phyloP scores from a whole-genome alignment of 2,329 filamentous ascomycete genomes.

The Pestalotiopsis fici region DNA sequence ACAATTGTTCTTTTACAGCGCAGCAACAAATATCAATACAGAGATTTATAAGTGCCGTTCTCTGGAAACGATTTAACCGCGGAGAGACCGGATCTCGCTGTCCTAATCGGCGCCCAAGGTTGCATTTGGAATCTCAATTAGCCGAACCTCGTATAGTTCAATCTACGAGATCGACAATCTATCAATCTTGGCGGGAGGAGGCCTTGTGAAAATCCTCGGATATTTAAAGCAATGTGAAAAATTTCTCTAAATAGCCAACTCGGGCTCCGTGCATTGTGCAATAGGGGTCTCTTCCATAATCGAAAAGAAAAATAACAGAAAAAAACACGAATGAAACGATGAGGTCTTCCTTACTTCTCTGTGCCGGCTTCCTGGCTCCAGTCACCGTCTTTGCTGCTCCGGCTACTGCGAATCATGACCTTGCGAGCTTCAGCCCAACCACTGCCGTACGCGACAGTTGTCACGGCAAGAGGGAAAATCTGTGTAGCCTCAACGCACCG shows the following conservation, averaged over 20 bases:
- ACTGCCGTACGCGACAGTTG: slow-evolving; percentile 15
- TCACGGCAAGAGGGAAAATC: slow-evolving; percentile 32
- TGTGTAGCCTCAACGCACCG: slow-evolving; percentile 34
- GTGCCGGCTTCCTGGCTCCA: slow-evolving; percentile 26
- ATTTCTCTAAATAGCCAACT: too few relatives aligned
- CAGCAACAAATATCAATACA: neutral
- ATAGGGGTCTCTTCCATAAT: too few relatives aligned
- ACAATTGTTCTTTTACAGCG: too few relatives aligned
- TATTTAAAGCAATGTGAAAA: too few relatives aligned
- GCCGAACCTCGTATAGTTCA: neutral
- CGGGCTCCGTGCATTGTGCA: too few relatives aligned
- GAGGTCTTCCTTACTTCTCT: slow-evolving; percentile 25
- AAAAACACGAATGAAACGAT: too few relatives aligned
- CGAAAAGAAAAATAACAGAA: too few relatives aligned
- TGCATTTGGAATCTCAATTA: neutral
- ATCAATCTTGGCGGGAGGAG: neutral
- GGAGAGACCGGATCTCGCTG: neutral
- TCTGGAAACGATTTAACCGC: neutral
- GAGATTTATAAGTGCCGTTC: neutral
- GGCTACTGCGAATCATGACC: neutral
- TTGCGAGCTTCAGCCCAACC: neutral
- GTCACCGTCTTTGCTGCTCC: slow-evolving; percentile 27
- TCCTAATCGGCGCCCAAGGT: neutral
- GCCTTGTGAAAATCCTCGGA: neutral
- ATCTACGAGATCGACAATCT: neutral